These are phyloP conservation scores for Rhodomyrtus psidioides DNA, from an alignment of 441 rosid species.

Conservation along the genomic window DNA sequence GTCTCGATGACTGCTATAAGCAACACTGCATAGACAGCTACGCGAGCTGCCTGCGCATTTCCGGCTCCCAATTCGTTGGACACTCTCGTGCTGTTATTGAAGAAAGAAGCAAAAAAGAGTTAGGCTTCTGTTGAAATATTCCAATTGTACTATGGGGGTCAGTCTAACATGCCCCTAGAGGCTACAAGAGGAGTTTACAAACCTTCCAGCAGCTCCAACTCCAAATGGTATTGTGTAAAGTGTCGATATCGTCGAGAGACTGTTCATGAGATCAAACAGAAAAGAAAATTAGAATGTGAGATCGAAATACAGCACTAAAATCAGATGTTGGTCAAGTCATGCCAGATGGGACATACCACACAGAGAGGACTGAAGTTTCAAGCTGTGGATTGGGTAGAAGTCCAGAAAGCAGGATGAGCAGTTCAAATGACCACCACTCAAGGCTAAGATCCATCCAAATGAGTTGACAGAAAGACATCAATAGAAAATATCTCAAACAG, in stretches of 20 bases:
- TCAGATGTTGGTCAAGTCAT: neutral
- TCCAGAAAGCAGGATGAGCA: conserved; percentile 4
- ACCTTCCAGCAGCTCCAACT: conserved; percentile 8
- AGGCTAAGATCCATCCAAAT: conserved; percentile 1
- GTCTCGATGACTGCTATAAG: neutral
- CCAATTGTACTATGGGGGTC: neutral
- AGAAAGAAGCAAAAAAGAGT: neutral
- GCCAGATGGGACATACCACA: neutral
- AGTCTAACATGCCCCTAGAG: neutral
- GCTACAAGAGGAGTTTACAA: neutral
- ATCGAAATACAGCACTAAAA: neutral
- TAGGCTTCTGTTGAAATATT: neutral
- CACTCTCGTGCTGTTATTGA: conserved; percentile 1
- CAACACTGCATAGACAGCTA: neutral
- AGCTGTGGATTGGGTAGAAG: conserved; percentile 11
- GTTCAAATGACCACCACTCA: conserved; percentile 15
- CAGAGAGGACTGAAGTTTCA: conserved; percentile 7
- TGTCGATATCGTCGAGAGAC: neutral
- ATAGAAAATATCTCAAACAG: neutral
- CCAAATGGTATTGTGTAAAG: conserved; percentile 9
- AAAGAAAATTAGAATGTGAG: neutral
- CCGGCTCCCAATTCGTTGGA: conserved; percentile 8
- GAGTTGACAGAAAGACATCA: neutral
- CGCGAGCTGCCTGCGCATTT: neutral
- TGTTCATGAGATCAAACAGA: neutral